Percentiles rank a stretch among this genome's conserved stretches.
phyloP scores from a whole-genome alignment of 352 stramenopile genomes.

The Phytophthora pseudosyringae region DNA sequence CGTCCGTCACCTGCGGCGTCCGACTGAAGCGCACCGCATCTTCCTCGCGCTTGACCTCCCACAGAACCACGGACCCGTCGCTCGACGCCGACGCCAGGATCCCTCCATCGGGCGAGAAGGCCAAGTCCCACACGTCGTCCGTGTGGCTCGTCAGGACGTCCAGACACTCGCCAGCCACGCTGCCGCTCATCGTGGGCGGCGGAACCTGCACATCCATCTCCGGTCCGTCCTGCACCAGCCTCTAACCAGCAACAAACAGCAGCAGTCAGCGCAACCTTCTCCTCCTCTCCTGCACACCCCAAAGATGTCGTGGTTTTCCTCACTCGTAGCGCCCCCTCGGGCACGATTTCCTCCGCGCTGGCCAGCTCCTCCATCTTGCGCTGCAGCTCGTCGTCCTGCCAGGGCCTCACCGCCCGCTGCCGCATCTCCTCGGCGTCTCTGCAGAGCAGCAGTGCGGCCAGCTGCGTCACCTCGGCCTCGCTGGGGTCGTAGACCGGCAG shows the following conservation, averaged over 20 bases:
- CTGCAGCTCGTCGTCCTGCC: conserved; percentile 56
- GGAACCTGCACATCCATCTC: conserved; percentile 32
- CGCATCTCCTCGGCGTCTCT: conserved; percentile 46
- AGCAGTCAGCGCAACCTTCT: conserved; percentile 1
- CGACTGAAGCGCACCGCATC: conserved; percentile 1
- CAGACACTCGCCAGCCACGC: conserved; percentile 45
- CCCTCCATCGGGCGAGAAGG: conserved; percentile 81
- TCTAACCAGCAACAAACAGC: conserved; percentile 28
- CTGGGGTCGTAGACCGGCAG: conserved; percentile 48
- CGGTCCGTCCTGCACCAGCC: conserved; percentile 40
- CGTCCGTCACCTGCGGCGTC: conserved; percentile 16
- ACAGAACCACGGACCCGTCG: conserved; percentile 82
- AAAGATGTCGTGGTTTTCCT: conserved; percentile 1
- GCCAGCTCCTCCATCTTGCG: conserved; percentile 58
- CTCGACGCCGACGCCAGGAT: conserved; percentile 82
- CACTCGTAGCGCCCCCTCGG: conserved; percentile 63
- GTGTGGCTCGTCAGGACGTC: conserved; percentile 55
- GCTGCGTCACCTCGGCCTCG: conserved; percentile 54
- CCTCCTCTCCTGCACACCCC: background rate
- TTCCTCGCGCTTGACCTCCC: conserved; percentile 47
- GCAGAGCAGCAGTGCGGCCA: conserved; percentile 70
- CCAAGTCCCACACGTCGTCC: conserved; percentile 66
- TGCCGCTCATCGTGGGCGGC: conserved; percentile 12
- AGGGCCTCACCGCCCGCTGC: conserved; percentile 41
- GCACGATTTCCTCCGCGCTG: conserved; percentile 72